These are phyloP conservation scores for Fusarium sp. DNA, from an alignment of 2,329 filamentous ascomycete species.

Conservation along the genomic window DNA sequence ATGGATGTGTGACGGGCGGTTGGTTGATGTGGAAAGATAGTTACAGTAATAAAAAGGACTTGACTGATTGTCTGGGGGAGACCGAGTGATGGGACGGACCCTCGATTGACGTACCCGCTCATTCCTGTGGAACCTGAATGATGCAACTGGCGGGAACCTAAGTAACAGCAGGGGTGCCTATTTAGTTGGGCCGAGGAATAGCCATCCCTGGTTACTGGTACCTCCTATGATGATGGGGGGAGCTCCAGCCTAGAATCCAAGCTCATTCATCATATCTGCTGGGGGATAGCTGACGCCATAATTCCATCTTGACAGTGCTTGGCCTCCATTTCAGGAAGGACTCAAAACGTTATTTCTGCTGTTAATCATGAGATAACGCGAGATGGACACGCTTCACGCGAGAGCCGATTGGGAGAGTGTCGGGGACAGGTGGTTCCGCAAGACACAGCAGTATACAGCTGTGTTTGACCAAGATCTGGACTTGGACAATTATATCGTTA, in stretches of 20 bases:
- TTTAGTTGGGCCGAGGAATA: slow-evolving; percentile 47
- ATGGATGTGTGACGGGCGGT: not conserved
- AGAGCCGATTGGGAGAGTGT: slow-evolving; percentile 95
- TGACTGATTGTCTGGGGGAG: not conserved
- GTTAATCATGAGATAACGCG: slow-evolving; percentile 46
- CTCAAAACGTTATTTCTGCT: not conserved
- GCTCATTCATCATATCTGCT: slow-evolving; percentile 4
- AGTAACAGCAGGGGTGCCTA: not conserved
- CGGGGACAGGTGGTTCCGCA: slow-evolving; percentile 94
- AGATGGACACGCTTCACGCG: slow-evolving; percentile 70
- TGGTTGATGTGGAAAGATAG: not conserved
- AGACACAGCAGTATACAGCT: slow-evolving; percentile 90
- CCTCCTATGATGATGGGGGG: slow-evolving; percentile 20
- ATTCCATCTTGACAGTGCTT: slow-evolving; percentile 4
- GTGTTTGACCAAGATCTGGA: slow-evolving; percentile 95
- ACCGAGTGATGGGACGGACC: not conserved
- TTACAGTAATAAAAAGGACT: not conserved
- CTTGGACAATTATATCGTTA: slow-evolving; percentile 92
- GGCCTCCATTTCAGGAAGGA: not conserved
- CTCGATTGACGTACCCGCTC: slow-evolving; percentile 16
- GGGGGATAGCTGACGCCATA: slow-evolving; percentile 16
- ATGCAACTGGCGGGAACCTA: slow-evolving; percentile 37
- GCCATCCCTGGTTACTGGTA: slow-evolving; percentile 24
- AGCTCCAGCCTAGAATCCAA: not conserved
- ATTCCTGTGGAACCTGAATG: slow-evolving; percentile 38